phyloP scores from a whole-genome alignment of 305 asterid genomes.

The Rubia tinctorum region DNA sequence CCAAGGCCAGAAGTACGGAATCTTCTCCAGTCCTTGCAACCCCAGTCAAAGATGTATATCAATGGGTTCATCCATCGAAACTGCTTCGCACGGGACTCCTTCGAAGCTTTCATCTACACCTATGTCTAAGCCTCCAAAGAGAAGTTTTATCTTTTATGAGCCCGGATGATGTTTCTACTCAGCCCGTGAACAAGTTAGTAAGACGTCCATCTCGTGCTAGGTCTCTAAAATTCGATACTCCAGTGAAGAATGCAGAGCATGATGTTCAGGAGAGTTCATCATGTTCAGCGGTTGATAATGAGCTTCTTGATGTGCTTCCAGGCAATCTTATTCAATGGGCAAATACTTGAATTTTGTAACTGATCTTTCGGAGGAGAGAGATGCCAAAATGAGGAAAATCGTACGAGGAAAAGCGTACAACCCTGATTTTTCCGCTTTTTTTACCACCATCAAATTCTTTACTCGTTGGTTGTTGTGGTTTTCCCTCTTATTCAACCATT shows the following conservation, averaged over 20 bases:
- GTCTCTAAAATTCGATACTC: conserved; percentile 70
- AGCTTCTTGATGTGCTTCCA: conserved; percentile 54
- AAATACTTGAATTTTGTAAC: too few species aligned
- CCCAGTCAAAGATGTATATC: conserved; percentile 42
- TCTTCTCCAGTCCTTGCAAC: conserved; percentile 40
- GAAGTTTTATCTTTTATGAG: conserved; percentile 70
- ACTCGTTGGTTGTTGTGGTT: too few species aligned
- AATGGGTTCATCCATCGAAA: conserved; percentile 20
- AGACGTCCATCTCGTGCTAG: conserved; percentile 66
- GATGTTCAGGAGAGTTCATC: conserved; percentile 19
- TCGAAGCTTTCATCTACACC: conserved; percentile 45
- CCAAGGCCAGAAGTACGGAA: conserved; percentile 13
- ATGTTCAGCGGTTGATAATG: conserved; percentile 30
- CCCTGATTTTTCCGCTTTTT: too few species aligned
- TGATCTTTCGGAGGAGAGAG: too few species aligned
- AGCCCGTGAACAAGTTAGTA: conserved; percentile 45
- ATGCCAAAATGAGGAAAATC: too few species aligned
- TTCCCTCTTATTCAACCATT: too few species aligned
- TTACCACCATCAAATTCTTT: too few species aligned
- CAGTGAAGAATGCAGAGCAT: conserved; percentile 48
- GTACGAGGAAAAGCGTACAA: too few species aligned
- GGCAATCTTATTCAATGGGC: conserved; percentile 52
- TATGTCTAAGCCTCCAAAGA: conserved; percentile 53
- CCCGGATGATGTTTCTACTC: conserved; percentile 45
- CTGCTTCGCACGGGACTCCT: conserved; percentile 43